Evolutionary conservation across 208 protist species (phyloP).

Genomic region (Perkinsela sp.): DNA sequence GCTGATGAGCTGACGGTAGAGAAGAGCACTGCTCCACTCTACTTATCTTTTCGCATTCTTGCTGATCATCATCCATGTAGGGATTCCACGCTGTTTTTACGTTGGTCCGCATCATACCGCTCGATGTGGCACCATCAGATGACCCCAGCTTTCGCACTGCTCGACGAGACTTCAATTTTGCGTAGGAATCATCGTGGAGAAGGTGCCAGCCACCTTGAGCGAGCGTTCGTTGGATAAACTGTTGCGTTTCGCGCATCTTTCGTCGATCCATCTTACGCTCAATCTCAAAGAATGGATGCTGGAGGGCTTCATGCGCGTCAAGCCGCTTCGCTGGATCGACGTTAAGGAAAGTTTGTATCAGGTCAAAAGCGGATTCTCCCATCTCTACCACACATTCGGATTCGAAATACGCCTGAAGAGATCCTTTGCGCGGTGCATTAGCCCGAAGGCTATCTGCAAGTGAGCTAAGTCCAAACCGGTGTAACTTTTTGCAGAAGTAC

Average conservation of each 20-base stretch:
- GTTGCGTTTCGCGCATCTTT: background rate
- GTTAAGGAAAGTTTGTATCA: background rate
- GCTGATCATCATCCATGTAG: too few species aligned
- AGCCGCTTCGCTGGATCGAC: background rate
- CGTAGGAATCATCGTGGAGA: background rate
- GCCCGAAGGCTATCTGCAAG: background rate
- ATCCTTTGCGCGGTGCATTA: background rate
- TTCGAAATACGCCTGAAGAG: background rate
- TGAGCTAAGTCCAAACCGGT: background rate
- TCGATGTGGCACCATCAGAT: too few species aligned
- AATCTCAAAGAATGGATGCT: background rate
- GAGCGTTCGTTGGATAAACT: background rate
- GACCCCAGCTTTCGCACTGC: too few species aligned
- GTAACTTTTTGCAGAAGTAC: background rate
- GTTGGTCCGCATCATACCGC: too few species aligned
- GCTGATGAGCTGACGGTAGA: too few species aligned
- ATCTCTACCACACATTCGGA: background rate
- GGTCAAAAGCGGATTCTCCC: background rate
- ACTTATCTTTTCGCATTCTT: too few species aligned
- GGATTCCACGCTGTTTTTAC: too few species aligned
- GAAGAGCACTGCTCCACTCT: too few species aligned
- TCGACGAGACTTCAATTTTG: background rate
- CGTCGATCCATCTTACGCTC: background rate
- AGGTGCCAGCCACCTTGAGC: background rate
- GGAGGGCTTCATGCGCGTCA: background rate